Conservation (phyloP, 352 stramenopile species). For the Phytophthora europaea region DNA sequence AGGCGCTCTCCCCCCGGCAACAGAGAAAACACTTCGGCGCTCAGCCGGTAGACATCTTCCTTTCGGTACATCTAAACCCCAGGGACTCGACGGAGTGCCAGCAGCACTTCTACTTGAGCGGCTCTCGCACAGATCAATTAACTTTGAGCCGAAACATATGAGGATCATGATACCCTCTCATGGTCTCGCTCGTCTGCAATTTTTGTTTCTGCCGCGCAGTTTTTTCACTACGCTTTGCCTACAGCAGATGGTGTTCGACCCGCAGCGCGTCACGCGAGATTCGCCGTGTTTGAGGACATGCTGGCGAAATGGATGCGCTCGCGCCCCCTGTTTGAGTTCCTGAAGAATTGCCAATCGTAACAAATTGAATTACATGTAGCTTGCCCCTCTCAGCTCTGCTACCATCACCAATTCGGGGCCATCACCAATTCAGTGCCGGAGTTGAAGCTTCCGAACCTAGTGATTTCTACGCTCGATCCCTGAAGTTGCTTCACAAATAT, state of each 20-base stretch:
- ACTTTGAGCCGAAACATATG: conserved; percentile 15
- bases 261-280: conserved; percentile 19
- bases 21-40: neutral
- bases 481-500: neutral
- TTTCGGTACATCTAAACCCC: no score
- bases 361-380: neutral
- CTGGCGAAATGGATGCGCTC: neutral
- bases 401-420: neutral
- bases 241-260: conserved; percentile 19
- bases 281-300: conserved; percentile 24
- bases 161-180: conserved; percentile 8
- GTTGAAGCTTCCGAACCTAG: no score
- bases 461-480: neutral
- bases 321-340: neutral
- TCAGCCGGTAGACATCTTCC: no score
- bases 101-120: neutral
- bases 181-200: conserved; percentile 13
- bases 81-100: neutral
- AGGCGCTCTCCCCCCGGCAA: neutral
- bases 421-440: no score
- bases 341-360: conserved; percentile 3
- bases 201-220: conserved; percentile 20
- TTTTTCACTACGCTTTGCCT: conserved; percentile 22
- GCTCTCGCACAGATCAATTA: no score
- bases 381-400: neutral